phyloP scores from a whole-genome alignment of 2,329 filamentous ascomycete species.

The Fusarium sororula region DNA sequence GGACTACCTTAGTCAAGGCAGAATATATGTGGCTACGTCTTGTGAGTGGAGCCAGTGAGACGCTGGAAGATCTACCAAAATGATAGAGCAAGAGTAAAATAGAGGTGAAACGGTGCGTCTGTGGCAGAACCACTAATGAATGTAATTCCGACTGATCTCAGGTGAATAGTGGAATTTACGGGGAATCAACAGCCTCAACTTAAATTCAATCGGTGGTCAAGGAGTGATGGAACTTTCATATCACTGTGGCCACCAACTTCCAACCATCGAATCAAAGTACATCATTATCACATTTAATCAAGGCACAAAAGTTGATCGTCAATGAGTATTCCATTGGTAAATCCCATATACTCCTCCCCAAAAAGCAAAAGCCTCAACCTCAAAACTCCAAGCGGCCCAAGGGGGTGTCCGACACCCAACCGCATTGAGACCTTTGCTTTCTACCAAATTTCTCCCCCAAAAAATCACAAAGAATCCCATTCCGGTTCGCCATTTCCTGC shows the following conservation, averaged over 20 bases:
- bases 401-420: constrained; percentile 14
- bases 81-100: background rate
- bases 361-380: constrained; percentile 32
- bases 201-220: background rate
- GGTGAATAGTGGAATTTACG: background rate
- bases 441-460: constrained; percentile 13
- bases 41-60: constrained; percentile 11
- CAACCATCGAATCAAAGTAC: background rate
- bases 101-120: background rate
- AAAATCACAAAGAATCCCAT: background rate
- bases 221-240: background rate
- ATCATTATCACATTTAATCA: background rate
- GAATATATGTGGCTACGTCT: background rate
- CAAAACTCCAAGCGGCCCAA: constrained; percentile 25
- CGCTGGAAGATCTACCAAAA: background rate
- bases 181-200: background rate
- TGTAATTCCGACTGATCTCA: no score
- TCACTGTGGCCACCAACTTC: background rate
- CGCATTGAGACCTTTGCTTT: constrained; percentile 33
- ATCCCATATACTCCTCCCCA: background rate
- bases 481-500: constrained; percentile 12
- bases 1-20: background rate
- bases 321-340: constrained; percentile 29
- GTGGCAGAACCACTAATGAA: no score
- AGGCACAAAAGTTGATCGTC: background rate